phyloP scores from a whole-genome alignment of 352 stramenopile genomes.

The Lagenidium giganteum region DNA sequence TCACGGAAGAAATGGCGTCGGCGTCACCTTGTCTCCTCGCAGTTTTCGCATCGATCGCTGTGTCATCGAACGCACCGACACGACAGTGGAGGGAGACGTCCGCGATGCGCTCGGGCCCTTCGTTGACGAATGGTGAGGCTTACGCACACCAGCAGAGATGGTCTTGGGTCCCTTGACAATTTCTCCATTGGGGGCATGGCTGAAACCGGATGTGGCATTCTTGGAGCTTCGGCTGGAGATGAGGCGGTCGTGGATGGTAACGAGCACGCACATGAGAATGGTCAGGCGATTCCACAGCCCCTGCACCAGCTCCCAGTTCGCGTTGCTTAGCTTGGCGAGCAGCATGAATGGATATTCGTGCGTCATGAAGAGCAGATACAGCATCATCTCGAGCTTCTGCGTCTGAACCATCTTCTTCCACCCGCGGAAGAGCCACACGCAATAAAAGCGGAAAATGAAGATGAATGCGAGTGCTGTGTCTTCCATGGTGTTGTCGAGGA shows the following conservation, averaged over 20 bases:
- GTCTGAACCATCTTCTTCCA: conserved; percentile 1
- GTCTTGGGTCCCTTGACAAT: too few species aligned
- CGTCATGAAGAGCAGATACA: conserved; percentile 23
- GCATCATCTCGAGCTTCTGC: conserved; percentile 15
- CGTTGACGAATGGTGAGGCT: too few species aligned
- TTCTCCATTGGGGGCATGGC: too few species aligned
- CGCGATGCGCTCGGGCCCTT: too few species aligned
- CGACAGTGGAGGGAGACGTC: too few species aligned
- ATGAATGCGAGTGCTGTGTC: conserved; percentile 10
- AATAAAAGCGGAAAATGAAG: conserved; percentile 16
- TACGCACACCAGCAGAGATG: too few species aligned
- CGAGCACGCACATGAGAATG: conserved; percentile 10
- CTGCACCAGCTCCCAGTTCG: conserved; percentile 10
- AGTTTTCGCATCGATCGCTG: too few species aligned
- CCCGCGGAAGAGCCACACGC: conserved; percentile 8
- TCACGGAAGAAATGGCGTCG: too few species aligned
- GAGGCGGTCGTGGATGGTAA: conserved; percentile 10
- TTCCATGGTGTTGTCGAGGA: conserved; percentile 1
- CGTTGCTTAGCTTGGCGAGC: not conserved
- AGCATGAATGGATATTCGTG: conserved; percentile 37
- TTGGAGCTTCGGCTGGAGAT: too few species aligned
- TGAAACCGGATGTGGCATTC: too few species aligned
- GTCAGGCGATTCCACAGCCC: conserved; percentile 13
- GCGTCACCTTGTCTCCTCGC: too few species aligned
- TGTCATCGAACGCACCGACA: too few species aligned